Evolutionary conservation across 495 filamentous ascomycete genomes (phyloP).

Genomic region (Daldinia loculata): DNA sequence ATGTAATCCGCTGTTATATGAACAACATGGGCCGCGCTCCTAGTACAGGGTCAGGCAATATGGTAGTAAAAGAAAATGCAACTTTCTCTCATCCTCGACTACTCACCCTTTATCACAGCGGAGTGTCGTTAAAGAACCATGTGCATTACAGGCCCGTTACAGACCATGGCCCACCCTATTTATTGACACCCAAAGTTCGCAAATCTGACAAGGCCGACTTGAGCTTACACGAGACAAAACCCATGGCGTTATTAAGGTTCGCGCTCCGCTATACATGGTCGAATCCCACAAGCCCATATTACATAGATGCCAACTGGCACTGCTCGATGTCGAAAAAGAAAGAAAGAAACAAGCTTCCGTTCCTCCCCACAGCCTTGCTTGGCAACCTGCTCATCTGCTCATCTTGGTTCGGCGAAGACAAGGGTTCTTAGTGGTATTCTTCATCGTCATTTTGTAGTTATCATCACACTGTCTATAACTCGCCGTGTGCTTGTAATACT

Average conservation of each 20-base stretch:
- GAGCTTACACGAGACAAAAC: not conserved
- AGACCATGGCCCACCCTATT: not conserved
- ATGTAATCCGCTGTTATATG: not conserved
- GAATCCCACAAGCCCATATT: not conserved
- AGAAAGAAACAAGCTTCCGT: slow-evolving; percentile 24
- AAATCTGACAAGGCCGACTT: slow-evolving; percentile 7
- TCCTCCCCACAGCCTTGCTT: slow-evolving; percentile 13
- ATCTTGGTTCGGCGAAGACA: slow-evolving; percentile 14
- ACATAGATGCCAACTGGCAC: slow-evolving; percentile 4
- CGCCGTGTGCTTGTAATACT: too few species aligned
- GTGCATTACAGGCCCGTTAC: not conserved
- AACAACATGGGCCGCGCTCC: not conserved
- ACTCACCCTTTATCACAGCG: not conserved
- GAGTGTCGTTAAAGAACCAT: not conserved
- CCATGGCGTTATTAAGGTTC: not conserved
- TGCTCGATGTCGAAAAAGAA: not conserved
- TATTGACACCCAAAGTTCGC: not conserved
- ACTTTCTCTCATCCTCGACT: not conserved
- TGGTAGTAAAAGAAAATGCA: not conserved
- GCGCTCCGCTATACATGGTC: not conserved
- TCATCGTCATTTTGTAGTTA: not conserved
- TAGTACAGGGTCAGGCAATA: not conserved
- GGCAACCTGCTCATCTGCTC: not conserved
- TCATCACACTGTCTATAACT: not conserved
- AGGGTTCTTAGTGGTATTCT: slow-evolving; percentile 23